Evolutionary conservation across 345 rosid species (phyloP).

Genomic region (Populus deltoides): DNA sequence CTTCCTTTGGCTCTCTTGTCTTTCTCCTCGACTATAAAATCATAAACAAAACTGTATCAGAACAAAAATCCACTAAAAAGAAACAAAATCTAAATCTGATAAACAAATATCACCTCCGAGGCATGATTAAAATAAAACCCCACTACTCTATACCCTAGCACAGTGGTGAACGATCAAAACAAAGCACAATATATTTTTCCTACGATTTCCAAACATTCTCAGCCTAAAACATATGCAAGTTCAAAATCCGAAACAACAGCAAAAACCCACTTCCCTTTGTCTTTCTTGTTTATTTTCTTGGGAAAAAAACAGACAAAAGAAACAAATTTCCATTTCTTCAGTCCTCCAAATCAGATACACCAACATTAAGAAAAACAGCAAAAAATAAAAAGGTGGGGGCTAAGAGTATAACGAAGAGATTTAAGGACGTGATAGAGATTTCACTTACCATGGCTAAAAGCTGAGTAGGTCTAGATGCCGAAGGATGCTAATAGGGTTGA

Average conservation of each 20-base stretch:
- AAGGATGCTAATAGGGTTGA: background rate
- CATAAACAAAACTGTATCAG: background rate
- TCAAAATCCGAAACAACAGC: background rate
- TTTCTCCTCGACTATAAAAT: slow-evolving; percentile 60
- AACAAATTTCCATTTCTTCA: background rate
- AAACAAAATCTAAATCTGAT: background rate
- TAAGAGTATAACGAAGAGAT: background rate
- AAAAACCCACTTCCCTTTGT: background rate
- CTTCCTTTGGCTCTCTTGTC: slow-evolving; percentile 84
- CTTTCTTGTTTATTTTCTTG: background rate
- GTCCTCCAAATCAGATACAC: background rate
- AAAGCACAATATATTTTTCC: background rate
- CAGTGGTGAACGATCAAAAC: background rate
- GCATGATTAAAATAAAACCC: background rate
- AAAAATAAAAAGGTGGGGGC: background rate
- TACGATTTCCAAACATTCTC: background rate
- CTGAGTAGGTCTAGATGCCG: background rate
- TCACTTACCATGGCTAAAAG: slow-evolving; percentile 2
- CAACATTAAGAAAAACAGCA: background rate
- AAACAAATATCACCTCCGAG: background rate
- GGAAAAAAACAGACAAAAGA: background rate
- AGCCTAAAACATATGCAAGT: background rate
- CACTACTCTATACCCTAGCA: background rate
- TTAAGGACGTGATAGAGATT: background rate
- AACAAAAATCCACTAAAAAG: background rate